These are phyloP conservation scores for Saccharomycopsis phalli DNA, from an alignment of 1,139 yeast species.

Conservation along the genomic window DNA sequence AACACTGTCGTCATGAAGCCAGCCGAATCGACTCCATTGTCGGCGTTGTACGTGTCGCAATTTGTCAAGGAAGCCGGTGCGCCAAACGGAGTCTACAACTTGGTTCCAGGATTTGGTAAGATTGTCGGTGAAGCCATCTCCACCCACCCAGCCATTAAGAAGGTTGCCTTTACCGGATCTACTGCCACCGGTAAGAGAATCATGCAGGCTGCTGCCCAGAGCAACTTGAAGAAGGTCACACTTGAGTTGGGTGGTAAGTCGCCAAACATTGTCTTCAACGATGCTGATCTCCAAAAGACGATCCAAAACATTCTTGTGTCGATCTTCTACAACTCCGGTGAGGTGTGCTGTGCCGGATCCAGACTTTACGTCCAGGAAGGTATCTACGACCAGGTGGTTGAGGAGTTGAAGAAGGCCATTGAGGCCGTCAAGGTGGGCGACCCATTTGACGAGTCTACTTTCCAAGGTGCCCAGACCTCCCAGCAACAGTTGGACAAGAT, in stretches of 20 bases:
- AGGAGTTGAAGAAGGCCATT: constrained; percentile 47
- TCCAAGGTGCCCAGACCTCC: constrained; percentile 86
- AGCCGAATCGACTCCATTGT: constrained; percentile 77
- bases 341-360: constrained; percentile 84
- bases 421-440: constrained; percentile 53
- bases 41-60: constrained; percentile 58
- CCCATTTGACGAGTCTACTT: constrained; percentile 62
- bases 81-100: constrained; percentile 74
- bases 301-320: constrained; percentile 52
- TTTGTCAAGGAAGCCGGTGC: constrained; percentile 61
- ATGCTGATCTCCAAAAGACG: constrained; percentile 58
- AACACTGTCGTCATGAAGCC: constrained; percentile 73
- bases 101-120: constrained; percentile 71
- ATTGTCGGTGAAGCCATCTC: constrained; percentile 70
- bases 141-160: constrained; percentile 57
- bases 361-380: constrained; percentile 72
- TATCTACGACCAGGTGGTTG: constrained; percentile 55
- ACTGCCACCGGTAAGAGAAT: constrained; percentile 73
- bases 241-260: constrained; percentile 85
- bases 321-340: constrained; percentile 78
- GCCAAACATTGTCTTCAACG: constrained; percentile 70
- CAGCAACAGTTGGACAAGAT: constrained; percentile 67
- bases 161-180: constrained; percentile 82
- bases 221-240: constrained; percentile 70
- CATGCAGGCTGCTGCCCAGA: constrained; percentile 61